Base-by-base conservation (phyloP, 2,329 filamentous ascomycete species). In the Verticillium isaacii region DNA sequence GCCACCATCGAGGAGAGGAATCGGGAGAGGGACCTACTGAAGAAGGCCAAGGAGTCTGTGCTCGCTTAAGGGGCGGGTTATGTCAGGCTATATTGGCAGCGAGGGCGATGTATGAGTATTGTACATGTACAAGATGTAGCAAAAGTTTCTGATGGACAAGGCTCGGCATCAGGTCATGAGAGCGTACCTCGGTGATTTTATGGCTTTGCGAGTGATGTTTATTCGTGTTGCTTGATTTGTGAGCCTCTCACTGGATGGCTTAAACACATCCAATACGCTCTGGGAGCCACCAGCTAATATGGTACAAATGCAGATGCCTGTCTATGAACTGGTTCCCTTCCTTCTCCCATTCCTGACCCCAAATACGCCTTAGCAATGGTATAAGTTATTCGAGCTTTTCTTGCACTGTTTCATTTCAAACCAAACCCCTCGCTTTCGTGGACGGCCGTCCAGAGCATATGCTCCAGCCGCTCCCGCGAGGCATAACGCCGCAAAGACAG, bases 381-480 rank as follows among this genome's bases (percentile, higher is more conserved):
- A 8, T 8, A 4, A 32, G 54, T 56, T 32, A 5, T 17, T 56
- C 14, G 11, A 32, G 14, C 23, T 17, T 56, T 34, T 32, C 8
- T n/a, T 34, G 32, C 11, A 17, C 54, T 6, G 6, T 36, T 11
- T 80, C 72, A 94, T 73, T 93, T 95, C 73, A 97, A 80, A 36
- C 93, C 93, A 82, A 97, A 97, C 2, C 93, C 93, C 73, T 96
- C 92, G 70, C 93, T 96, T 74, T 93, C 92, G 66, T 86, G 80
- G n/a, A 97, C 92, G 4, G 93, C 93, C 65, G 86, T 85, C 92
- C 93, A 96, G 36, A 97, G 78, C 78, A 88, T 87, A 59, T 75
- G 77, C 73, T 92, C 89, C 63, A 97, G 73, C 66, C 85, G 88
- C 70, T 87, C 82, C 67, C 82, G 85, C 3, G 84, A 86, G 39